Base-by-base conservation (phyloP, 2,329 filamentous ascomycete species). In the Paraphaeosphaeria sporulosa region DNA sequence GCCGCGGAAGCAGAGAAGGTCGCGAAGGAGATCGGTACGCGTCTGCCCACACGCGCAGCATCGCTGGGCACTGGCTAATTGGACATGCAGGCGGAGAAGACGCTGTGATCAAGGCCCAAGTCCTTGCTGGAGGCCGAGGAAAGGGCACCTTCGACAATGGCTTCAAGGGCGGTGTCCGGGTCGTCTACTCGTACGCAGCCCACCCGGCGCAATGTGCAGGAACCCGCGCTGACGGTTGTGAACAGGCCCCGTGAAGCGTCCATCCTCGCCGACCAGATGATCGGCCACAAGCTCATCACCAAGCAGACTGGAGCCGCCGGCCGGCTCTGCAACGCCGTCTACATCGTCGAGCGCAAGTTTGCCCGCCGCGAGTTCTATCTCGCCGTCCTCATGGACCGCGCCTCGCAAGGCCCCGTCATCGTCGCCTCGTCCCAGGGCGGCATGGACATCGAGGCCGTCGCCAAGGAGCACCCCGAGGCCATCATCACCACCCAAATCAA, bases 301-400 rank as follows among this genome's bases (percentile, higher is more conserved):
- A 99, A 99, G 89, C 95, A 99, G 86, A 99, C 95, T 61, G 95
- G 95, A 80, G 92, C 94, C 72, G 87, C 82, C 72, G 95, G 95
- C 78, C 93, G 95, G 80, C 88, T 96, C 79, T 99, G 95, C 88
- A 98, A 92, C 82, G 88, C 94, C 66, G 95, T 99, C 79, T 98
- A 96, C 86, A 98, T 99, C 79, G 96, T 94, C 84, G 95, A 99
- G 87, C 94, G 95, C 87, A 99, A 99, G 86, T 99, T 97, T 78
- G 95, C 95, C 73, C 93, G 95, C 71, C 91, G 95, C 78, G 95
- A 99, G 83, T 99, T 99, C 86, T 99, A 99, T 86, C 90, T 99
- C 61, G 95, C 95, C 76, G 90, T 99, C 76, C 90, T 99, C 74
- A 98, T 99, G 95, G 95, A 99, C 85, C 93, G 95, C 76, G 88